Base-by-base conservation (phyloP, 257 asterid species). In the Solanum medicagineum region DNA sequence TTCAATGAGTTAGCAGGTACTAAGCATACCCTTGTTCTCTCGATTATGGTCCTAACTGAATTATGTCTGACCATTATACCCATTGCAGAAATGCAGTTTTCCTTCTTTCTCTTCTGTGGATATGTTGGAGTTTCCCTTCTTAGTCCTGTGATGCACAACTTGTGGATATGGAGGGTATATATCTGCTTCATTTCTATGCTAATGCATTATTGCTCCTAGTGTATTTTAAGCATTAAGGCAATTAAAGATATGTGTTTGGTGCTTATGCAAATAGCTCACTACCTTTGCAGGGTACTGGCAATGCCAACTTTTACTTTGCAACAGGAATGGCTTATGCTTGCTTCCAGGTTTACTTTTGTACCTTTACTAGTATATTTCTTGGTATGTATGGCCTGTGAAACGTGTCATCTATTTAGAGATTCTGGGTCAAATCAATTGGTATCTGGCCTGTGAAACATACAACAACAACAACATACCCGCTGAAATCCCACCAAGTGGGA, bases 101-200 rank as follows among this genome's bases (percentile, higher is more conserved):
- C 98, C 6, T 97, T 97, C 91, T 94, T 95, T 91, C 94, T 97
- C 87, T 93, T 95, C 81, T 95, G 97, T 75, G 99, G 98, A 89
- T 96, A 92, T 85, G 95, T 94, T 63, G 97, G 98, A 71, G 92
- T 96, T 74, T 94, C 98, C 73, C 93, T 96, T 84, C 91, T 96
- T 55, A 95, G 98, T 92, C 98, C 99, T 74, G 94, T 96, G 86
- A 96, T 96, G 99, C 98, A 95, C 94, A 96, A 96, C 90, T 93
- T 96, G 60, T 96, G 99, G 99, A 95, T 96, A 89, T 96, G 99
- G 99, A 93, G 98, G 95, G 99, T 96, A 96, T 16, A 97, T 87
- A 73, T 84, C 68, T 84, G 49, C 87, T 71, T 63, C 16, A 56
- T 81, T 32, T 65, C 19, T 77, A 80, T 75, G 68, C 62, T 75